These are phyloP conservation scores for Phytophthora pini DNA, from an alignment of 352 stramenopile genomes.

Conservation along the genomic window DNA sequence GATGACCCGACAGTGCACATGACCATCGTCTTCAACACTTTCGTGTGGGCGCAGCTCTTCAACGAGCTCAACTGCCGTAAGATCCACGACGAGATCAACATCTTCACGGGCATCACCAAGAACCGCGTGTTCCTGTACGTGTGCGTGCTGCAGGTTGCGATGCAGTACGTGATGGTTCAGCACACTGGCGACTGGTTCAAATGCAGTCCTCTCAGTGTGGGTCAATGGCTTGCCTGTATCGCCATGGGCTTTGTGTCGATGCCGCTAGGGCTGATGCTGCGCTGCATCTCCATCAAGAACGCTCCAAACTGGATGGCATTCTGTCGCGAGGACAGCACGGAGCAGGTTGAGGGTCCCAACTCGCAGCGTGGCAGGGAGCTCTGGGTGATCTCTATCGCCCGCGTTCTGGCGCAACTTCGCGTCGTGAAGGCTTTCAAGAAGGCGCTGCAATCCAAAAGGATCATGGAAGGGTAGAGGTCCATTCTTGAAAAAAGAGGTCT, in stretches of 20 bases:
- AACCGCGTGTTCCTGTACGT: slow-evolving; percentile 95
- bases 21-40: slow-evolving; percentile 97
- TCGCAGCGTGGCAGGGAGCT: slow-evolving; percentile 51
- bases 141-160: slow-evolving; percentile 83
- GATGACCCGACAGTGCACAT: slow-evolving; percentile 83
- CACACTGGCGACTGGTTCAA: slow-evolving; percentile 85
- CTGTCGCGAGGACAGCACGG: slow-evolving; percentile 41
- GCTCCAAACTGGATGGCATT: slow-evolving; percentile 66
- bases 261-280: slow-evolving; percentile 59
- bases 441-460: slow-evolving; percentile 42
- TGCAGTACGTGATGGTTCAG: slow-evolving; percentile 89
- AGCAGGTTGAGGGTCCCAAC: no score
- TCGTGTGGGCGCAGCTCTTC: slow-evolving; percentile 96
- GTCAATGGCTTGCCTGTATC: slow-evolving; percentile 69
- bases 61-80: slow-evolving; percentile 75
- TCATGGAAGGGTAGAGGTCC: no score
- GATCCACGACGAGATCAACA: slow-evolving; percentile 96
- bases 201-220: slow-evolving; percentile 49
- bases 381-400: slow-evolving; percentile 58
- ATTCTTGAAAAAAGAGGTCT: no score
- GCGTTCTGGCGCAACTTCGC: slow-evolving; percentile 66
- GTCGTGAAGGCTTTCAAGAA: slow-evolving; percentile 76
- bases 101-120: slow-evolving; percentile 91
- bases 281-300: slow-evolving; percentile 62
- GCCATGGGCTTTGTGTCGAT: slow-evolving; percentile 56